These are phyloP conservation scores for Verticillium zaregamsianum DNA, from an alignment of 2,329 filamentous ascomycete genomes.

Conservation along the genomic window DNA sequence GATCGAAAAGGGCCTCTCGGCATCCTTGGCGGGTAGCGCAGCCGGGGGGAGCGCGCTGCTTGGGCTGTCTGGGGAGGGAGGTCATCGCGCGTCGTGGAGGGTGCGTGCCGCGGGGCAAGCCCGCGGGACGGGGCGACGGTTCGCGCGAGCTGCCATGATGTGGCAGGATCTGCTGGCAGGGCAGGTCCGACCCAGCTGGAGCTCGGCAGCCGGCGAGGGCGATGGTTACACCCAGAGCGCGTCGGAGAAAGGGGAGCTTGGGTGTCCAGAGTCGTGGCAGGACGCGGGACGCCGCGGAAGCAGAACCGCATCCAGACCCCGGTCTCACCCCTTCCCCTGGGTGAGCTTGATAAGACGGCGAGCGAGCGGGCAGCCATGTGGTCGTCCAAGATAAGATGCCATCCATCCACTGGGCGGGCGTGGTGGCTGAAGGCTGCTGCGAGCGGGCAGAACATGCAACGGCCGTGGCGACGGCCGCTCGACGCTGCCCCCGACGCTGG, in stretches of 20 bases:
- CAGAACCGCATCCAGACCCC: neutral
- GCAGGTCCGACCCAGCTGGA: neutral
- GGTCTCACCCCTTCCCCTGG: neutral
- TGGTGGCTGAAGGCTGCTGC: neutral
- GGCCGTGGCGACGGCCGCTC: neutral
- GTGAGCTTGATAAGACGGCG: neutral
- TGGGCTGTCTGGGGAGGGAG: neutral
- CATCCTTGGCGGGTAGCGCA: neutral
- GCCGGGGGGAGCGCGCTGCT: neutral
- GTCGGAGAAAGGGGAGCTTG: neutral
- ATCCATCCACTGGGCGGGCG: neutral
- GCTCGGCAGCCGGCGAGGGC: neutral
- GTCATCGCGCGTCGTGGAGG: neutral
- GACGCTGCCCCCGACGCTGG: neutral
- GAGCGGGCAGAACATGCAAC: neutral
- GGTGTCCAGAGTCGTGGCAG: neutral
- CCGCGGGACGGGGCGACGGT: neutral
- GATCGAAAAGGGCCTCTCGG: constrained; percentile 1
- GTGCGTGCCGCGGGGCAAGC: neutral
- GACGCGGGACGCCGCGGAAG: neutral
- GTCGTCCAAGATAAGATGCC: neutral
- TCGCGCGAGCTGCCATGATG: neutral
- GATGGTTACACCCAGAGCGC: neutral
- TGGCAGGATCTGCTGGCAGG: neutral
- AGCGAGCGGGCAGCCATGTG: neutral